Evolutionary conservation across 176 grass and related monocot genomes (phyloP).

Genomic region (Saccharum officinarum): DNA sequence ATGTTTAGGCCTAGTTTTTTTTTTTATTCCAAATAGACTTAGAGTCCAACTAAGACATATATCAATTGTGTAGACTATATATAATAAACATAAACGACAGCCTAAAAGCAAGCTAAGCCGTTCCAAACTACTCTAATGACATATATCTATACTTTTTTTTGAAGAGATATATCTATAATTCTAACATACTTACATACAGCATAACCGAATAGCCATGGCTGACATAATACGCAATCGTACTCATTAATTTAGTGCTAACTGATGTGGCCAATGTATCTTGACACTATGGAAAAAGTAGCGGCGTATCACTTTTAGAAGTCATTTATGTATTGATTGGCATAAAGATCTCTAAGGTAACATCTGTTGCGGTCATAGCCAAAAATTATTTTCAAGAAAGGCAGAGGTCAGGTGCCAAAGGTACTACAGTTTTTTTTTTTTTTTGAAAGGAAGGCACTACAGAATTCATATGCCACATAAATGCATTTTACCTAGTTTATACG

Average conservation of each 20-base stretch:
- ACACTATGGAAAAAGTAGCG: background rate
- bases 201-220: background rate
- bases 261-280: slow-evolving; percentile 25
- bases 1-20: background rate
- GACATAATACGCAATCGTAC: background rate
- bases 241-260: slow-evolving; percentile 26
- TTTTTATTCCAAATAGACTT: background rate
- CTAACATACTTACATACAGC: background rate
- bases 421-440: too few species aligned
- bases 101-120: background rate
- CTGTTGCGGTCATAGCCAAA: background rate
- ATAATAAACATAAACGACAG: background rate
- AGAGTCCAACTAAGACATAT: background rate
- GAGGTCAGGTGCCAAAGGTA: background rate
- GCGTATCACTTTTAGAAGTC: slow-evolving; percentile 1
- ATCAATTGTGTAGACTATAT: background rate
- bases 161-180: too few species aligned
- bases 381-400: slow-evolving; percentile 15
- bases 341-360: slow-evolving; percentile 22
- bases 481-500: background rate
- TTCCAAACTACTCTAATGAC: background rate
- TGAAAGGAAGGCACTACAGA: background rate
- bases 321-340: slow-evolving; percentile 9
- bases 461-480: background rate
- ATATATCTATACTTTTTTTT: too few species aligned